phyloP scores from a whole-genome alignment of 495 filamentous ascomycete genomes.

The Penicillium argentinense region DNA sequence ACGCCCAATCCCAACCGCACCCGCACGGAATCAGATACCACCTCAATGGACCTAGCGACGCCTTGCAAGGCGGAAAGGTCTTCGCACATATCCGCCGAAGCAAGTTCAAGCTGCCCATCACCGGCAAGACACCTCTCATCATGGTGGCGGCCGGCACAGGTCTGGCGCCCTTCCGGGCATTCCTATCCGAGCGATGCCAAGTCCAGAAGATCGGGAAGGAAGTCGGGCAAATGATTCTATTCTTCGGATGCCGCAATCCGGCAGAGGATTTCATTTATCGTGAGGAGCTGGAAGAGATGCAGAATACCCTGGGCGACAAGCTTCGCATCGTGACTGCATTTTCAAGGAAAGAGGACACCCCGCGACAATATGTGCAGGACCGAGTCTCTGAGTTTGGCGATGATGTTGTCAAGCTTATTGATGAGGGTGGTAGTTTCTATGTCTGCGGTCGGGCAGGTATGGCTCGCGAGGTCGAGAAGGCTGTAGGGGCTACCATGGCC shows the following conservation, averaged over 20 bases:
- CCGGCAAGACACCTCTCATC: conserved; percentile 33
- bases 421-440: conserved; percentile 45
- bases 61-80: conserved; percentile 30
- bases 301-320: conserved; percentile 19
- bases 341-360: conserved; percentile 22
- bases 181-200: conserved; percentile 43
- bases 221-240: conserved; percentile 42
- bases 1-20: conserved; percentile 20
- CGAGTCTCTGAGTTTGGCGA: conserved; percentile 33
- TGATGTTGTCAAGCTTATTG: conserved; percentile 35
- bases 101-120: conserved; percentile 45
- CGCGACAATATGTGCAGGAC: conserved; percentile 42
- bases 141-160: conserved; percentile 52
- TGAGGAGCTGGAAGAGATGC: conserved; percentile 35
- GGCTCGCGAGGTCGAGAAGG: conserved; percentile 49
- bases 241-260: conserved; percentile 45
- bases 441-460: conserved; percentile 51
- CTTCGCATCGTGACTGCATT: conserved; percentile 37
- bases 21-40: conserved; percentile 34
- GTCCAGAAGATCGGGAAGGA: conserved; percentile 38
- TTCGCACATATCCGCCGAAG: conserved; percentile 44
- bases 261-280: conserved; percentile 46
- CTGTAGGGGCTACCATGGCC: conserved; percentile 31
- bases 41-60: conserved; percentile 30
- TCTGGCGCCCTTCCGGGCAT: conserved; percentile 49